Base-by-base conservation (phyloP, 1,284 basidiomycete species). In the Ceratobasidium papillatum region DNA sequence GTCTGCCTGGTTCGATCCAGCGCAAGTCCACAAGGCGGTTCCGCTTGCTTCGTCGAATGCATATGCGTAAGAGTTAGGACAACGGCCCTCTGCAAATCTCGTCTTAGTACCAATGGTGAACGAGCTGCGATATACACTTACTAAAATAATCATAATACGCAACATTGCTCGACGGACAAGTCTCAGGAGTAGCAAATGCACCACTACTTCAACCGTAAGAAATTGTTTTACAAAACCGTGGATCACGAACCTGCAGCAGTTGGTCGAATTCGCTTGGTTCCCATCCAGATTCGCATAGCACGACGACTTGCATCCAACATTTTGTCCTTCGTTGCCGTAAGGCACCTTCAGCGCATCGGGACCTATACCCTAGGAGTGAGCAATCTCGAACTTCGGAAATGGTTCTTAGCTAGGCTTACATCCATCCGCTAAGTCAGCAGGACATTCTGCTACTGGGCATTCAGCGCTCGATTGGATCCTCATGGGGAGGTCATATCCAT, bases 111-210 rank as follows among this genome's bases (percentile, higher is more conserved):
- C 45, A n/a, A 9, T 47, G 4, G 3, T 47, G 3, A 17, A 47
- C 7, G 19, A 12, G 3, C 8, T 47, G 45, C 5, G 11, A 17
- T 45, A 36, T 9, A 14, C 14, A 41, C 73, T 49, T 58, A 79
- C 78, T 81, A 77, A 81, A 90, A 80, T 86, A 89, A 66, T 78
- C 80, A 80, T 80, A 80, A 75, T 77, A 77, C 5, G 74, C 68
- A 22, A 77, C 65, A 8, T 51, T 58, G 49, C 22, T 68, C 12
- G 56, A 36, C 38, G 75, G 69, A 68, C 74, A 76, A 12, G 38
- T 61, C 43, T 72, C 69, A 1, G 54, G 69, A 12, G 69, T 49
- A 4, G 30, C 25, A 51, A 72, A 72, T 4, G 47, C 38, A 43
- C 69, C 69, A 22, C 69, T 69, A 32, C 32, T 27, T n/a, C n/a